Base-by-base conservation (phyloP, 2,329 filamentous ascomycete species). In the Fusarium metavorans region DNA sequence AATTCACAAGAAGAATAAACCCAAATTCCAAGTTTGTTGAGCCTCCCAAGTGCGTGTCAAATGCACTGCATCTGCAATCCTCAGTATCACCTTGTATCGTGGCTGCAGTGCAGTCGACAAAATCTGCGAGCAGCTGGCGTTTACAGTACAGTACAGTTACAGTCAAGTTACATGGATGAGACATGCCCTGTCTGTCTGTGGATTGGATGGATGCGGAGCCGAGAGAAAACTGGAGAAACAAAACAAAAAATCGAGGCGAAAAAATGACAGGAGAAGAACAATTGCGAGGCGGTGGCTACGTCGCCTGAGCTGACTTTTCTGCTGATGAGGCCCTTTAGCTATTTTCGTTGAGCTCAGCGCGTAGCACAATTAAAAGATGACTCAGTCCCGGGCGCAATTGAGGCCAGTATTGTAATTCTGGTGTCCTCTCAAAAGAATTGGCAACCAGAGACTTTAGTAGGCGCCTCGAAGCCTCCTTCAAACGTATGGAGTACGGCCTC, bases 341-440 rank as follows among this genome's bases (percentile, higher is more conserved):
- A 63, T 64, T 64, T 35, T 41, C 14, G 45, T 32, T 32, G 11
- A n/a, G 50, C 27, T 54, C 18, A n/a, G 50, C 27, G 48, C 25
- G 48, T 52, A 30, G 11, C 18, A 54, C 18, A 32, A 32, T n/a
- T 27, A 54, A 32, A 52, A 52, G 50, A 54, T 41, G 48, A 41
- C 32, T 64, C 35, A 56, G 57, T 41, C 20, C 20, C 43, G 23
- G 39, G 25, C 35, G 30, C 7, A 63, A 56, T 56, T 41, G 48
- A 64, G 61, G 61, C 61, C 56, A 41, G 25, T n/a, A 41, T 41
- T 57, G 18, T 41, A 45, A 64, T 64, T 64, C 37, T 64, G 25
- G 27, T 27, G 4, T 23, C 3, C 5, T 56, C 30, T 25, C 5
- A 5, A 5, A 23, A 18, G 9, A 41, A 41, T 30, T 30, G 32